Percentiles rank a stretch among this genome's conserved stretches.
phyloP scores from a whole-genome alignment of 169 alveolate genomes.

The Miamiensis avidus region DNA sequence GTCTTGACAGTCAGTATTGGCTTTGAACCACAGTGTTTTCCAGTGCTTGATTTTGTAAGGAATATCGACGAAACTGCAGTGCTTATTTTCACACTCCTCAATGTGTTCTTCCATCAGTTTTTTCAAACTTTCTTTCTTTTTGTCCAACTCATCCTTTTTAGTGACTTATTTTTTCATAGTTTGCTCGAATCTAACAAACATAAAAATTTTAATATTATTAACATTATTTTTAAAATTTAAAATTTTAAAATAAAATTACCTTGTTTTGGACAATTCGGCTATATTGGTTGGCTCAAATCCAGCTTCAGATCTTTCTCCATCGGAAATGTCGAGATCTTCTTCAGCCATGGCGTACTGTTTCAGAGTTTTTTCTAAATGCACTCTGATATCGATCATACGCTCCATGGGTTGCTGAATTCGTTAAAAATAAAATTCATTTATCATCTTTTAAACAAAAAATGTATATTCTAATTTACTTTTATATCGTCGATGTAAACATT shows the following conservation, averaged over 20 bases:
- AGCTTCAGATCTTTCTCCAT: not conserved
- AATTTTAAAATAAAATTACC: too few relatives aligned
- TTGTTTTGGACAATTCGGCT: not conserved
- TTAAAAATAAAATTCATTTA: too few relatives aligned
- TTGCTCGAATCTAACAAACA: not conserved
- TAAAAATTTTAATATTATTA: too few relatives aligned
- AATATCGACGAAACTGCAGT: not conserved
- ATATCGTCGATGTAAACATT: not conserved
- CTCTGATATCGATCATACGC: not conserved
- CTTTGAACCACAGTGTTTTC: not conserved
- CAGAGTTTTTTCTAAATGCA: not conserved
- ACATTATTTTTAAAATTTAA: too few relatives aligned
- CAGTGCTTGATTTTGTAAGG: not conserved
- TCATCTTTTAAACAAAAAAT: too few relatives aligned
- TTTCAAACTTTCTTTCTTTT: not conserved
- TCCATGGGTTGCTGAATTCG: not conserved
- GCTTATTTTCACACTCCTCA: not conserved
- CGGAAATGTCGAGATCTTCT: not conserved
- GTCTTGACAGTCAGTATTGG: not conserved
- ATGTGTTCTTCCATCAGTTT: not conserved
- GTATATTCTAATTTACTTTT: not conserved
- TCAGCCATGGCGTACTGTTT: not conserved
- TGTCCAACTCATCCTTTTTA: not conserved
- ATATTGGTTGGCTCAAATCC: not conserved
- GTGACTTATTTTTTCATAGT: not conserved